These are phyloP conservation scores for Edaphochlamys debaryana DNA, from an alignment of 139 green algal genomes.

Conservation along the genomic window DNA sequence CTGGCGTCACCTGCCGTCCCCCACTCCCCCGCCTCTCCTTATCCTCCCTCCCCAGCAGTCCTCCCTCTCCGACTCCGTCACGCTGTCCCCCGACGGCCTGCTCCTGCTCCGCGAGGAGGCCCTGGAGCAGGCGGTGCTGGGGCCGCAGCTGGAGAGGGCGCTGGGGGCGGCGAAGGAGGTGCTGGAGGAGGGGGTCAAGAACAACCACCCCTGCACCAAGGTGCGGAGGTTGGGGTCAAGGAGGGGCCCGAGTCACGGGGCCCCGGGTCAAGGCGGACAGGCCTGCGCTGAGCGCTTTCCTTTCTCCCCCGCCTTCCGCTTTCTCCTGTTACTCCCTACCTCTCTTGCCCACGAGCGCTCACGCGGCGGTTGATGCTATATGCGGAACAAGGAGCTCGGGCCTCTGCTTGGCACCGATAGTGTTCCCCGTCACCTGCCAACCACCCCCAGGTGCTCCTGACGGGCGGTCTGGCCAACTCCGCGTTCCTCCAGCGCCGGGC, in stretches of 20 bases:
- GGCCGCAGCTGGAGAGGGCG: background rate
- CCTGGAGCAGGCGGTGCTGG: background rate
- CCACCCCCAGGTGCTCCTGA: slow-evolving; percentile 1
- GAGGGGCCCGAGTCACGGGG: background rate
- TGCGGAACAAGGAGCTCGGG: background rate
- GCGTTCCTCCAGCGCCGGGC: background rate
- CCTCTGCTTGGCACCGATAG: background rate
- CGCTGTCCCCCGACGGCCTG: background rate
- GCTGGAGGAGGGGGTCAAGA: background rate
- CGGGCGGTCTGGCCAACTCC: slow-evolving; percentile 8
- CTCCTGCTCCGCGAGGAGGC: background rate
- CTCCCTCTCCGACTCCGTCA: background rate
- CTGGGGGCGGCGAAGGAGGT: background rate
- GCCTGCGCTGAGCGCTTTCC: no score
- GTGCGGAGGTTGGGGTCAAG: background rate
- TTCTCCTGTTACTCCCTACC: no score
- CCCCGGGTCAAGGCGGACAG: no score
- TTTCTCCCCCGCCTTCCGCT: no score
- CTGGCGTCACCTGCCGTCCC: no score
- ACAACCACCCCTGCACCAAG: background rate
- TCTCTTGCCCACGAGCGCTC: no score
- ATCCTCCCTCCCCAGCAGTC: no score
- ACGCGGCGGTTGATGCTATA: no score
- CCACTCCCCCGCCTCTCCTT: no score
- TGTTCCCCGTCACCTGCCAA: no score